Evolutionary conservation across 164 flowering plant species (phyloP), one percentile per base, ranked within the genome.

Genomic region (Litsea cubeba): DNA sequence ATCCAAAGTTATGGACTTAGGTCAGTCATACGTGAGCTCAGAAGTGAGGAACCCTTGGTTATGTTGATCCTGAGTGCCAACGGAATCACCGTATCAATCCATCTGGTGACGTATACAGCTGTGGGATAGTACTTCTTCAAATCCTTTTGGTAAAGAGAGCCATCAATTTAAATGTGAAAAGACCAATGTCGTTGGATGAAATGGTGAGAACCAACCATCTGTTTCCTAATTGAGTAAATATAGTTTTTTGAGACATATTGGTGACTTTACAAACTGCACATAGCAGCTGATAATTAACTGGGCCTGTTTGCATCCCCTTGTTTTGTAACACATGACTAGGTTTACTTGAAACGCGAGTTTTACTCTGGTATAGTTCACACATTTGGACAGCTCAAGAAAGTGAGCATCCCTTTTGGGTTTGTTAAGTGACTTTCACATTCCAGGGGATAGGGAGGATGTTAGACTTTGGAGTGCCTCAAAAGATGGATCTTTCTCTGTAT

Each of bases 41-140:
- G 91, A 90, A 84, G 93, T 90, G 46, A 81, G 95, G 93, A 26
- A 89, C 93, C 35, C 87, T 89, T 64, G 91, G 95, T n/a, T 90
- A 89, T 75, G 87, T 88, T 12, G 93, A 91, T 76, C 93, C 93
- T 7, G 91, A 88, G 70, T 91, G 87, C 81, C 82, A 79, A 65
- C 75, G 50, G 71, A 85, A 89, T 73, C 89, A 72, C 73, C 87
- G 32, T 20, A 91, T 88, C 35, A 86, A 87, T 74, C 76, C 89
- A 20, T 78, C 84, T 18, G 88, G 87, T 0, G 91, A 91, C 72
- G 88, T 89, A 26, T 91, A 91, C 74, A 88, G 92, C 68, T 89
- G 87, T 50, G 92, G 93, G 3, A 82, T 91, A 18, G 91, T 89
- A 51, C 87, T 89, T 26, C 75, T 89, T 22, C 96, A 91, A 72